Evolutionary conservation across 108 stramenopile genomes (phyloP).

Genomic region (Conticribra guillardii): DNA sequence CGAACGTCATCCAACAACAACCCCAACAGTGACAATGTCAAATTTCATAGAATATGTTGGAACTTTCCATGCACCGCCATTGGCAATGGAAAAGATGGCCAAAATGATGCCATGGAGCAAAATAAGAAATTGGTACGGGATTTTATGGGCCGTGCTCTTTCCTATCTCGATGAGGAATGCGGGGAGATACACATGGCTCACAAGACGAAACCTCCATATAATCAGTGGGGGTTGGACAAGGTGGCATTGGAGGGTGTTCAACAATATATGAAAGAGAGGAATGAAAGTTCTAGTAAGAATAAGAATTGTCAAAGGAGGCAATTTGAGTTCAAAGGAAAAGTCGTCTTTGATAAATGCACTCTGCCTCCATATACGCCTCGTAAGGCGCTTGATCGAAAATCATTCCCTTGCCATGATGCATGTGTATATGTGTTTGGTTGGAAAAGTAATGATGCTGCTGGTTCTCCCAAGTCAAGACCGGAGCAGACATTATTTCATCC

Average conservation of each 20-base stretch:
- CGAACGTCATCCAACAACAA: constrained; percentile 4
- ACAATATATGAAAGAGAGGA: not conserved
- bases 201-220: constrained; percentile 92
- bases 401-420: constrained; percentile 91
- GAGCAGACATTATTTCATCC: not conserved
- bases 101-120: constrained; percentile 83
- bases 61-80: constrained; percentile 93
- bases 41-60: constrained; percentile 86
- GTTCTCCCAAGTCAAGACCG: not conserved
- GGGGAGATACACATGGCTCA: constrained; percentile 87
- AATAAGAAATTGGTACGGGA: constrained; percentile 73
- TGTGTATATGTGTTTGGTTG: constrained; percentile 79
- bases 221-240: constrained; percentile 85
- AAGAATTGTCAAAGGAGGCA: not conserved
- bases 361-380: constrained; percentile 81
- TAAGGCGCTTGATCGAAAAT: constrained; percentile 87
- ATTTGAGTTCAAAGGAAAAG: constrained; percentile 59
- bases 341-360: constrained; percentile 79
- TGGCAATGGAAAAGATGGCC: constrained; percentile 86
- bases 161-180: constrained; percentile 28
- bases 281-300: not conserved
- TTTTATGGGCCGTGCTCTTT: constrained; percentile 60
- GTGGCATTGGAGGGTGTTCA: constrained; percentile 48
- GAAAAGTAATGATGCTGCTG: constrained; percentile 1
- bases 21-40: not conserved